phyloP scores from a whole-genome alignment of 2,329 filamentous ascomycete genomes.

The Scorias spongiosa region DNA sequence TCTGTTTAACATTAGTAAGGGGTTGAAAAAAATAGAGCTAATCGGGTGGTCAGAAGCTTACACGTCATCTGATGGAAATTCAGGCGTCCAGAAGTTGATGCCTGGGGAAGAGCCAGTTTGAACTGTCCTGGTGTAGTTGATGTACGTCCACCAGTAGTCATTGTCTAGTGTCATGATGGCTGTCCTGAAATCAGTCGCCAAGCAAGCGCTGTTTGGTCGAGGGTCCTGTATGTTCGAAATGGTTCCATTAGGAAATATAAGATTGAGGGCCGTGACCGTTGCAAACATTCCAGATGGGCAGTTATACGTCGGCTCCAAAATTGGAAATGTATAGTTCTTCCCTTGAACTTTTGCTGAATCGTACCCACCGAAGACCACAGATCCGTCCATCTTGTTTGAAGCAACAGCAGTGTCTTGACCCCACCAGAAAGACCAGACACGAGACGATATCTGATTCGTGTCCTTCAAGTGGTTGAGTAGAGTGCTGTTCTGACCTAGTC shows the following conservation, averaged over 20 bases:
- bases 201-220: too few species aligned
- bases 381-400: not conserved
- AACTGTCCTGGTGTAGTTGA: too few species aligned
- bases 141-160: too few species aligned
- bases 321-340: not conserved
- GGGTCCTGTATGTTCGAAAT: not conserved
- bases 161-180: too few species aligned
- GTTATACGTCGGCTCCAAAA: not conserved
- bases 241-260: not conserved
- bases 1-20: too few species aligned
- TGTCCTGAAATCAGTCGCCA: too few species aligned
- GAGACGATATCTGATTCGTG: not conserved
- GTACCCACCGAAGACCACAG: not conserved
- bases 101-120: not conserved
- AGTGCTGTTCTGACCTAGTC: not conserved
- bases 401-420: not conserved
- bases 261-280: not conserved
- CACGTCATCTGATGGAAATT: not conserved
- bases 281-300: not conserved
- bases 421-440: not conserved
- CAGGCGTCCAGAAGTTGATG: not conserved
- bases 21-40: too few species aligned
- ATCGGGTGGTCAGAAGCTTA: not conserved
- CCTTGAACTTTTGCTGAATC: not conserved
- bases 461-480: not conserved